Evolutionary conservation across 2,329 filamentous ascomycete genomes (phyloP).

Genomic region (Phoma sp.): DNA sequence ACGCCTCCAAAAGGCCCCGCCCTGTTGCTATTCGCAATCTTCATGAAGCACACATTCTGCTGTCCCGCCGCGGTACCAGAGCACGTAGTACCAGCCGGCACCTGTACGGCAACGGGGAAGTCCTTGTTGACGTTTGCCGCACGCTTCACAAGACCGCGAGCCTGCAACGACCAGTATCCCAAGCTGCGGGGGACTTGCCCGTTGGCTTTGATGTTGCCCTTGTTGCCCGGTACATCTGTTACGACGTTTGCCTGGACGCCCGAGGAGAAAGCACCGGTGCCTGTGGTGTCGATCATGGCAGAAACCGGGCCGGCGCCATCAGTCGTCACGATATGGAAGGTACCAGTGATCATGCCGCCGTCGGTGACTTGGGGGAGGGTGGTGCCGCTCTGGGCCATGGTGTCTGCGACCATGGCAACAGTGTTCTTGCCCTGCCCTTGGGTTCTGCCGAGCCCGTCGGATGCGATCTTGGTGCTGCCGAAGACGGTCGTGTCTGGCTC

Average conservation of each 20-base stretch:
- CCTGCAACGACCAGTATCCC: constrained; percentile 7
- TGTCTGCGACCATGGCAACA: constrained; percentile 39
- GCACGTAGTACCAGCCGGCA: constrained; percentile 62
- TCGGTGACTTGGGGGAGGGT: constrained; percentile 63
- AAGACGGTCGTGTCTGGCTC: constrained; percentile 59
- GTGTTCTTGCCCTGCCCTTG: constrained; percentile 49
- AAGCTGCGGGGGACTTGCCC: constrained; percentile 20
- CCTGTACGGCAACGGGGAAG: constrained; percentile 38
- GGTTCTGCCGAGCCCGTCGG: constrained; percentile 52
- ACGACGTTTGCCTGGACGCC: constrained; percentile 22
- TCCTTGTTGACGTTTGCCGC: constrained; percentile 25
- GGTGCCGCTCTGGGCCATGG: constrained; percentile 61
- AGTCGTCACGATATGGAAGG: constrained; percentile 68
- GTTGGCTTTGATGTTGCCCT: constrained; percentile 25
- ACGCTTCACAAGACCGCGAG: constrained; percentile 17
- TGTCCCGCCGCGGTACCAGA: constrained; percentile 64
- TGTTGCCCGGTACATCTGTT: constrained; percentile 27
- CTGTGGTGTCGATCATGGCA: constrained; percentile 67
- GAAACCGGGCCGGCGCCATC: constrained; percentile 69
- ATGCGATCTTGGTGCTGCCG: constrained; percentile 42
- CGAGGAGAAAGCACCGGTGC: constrained; percentile 52
- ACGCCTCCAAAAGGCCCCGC: constrained; percentile 32
- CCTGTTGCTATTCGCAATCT: constrained; percentile 28
- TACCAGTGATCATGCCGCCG: constrained; percentile 65
- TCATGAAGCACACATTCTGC: constrained; percentile 59